phyloP scores from a whole-genome alignment of 768 basidiomycete genomes.

The Mycena floridula region DNA sequence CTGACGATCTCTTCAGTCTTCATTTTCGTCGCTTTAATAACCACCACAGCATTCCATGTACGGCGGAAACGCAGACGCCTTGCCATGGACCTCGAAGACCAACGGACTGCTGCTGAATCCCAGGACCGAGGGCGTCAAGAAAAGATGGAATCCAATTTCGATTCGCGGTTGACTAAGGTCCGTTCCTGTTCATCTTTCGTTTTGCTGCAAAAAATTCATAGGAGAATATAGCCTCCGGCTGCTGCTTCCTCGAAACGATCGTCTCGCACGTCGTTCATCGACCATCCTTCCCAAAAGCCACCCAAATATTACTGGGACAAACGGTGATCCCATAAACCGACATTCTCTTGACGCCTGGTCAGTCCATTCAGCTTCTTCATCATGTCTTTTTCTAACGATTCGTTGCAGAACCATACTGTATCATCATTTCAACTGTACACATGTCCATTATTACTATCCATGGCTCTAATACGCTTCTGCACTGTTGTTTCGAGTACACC shows the following conservation, averaged over 20 bases:
- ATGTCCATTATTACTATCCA: too few species aligned
- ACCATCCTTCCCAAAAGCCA: conserved; percentile 9
- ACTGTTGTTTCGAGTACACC: too few species aligned
- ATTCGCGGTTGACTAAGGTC: background rate
- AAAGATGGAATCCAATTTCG: background rate
- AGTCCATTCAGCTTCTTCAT: too few species aligned
- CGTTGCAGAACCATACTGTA: too few species aligned
- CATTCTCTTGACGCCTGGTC: too few species aligned
- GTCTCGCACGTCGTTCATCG: conserved; percentile 1
- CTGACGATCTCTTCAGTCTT: conserved; percentile 8
- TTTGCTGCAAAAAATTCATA: background rate
- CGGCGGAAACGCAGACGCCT: conserved; percentile 1
- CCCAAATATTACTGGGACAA: conserved; percentile 13
- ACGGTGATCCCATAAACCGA: too few species aligned
- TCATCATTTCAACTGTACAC: too few species aligned
- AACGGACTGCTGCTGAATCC: background rate
- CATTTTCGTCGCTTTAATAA: conserved; percentile 12
- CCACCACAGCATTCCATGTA: conserved; percentile 12
- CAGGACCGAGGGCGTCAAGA: background rate
- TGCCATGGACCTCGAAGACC: background rate
- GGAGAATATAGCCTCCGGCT: background rate
- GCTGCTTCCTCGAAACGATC: conserved; percentile 4
- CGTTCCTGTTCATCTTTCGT: background rate
- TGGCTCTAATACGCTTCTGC: too few species aligned
- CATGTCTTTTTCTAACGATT: too few species aligned